Evolutionary conservation across 2,329 filamentous ascomycete species (phyloP), one percentile per base, ranked within the genome.

Genomic region (Stagonosporopsis tanaceti): DNA sequence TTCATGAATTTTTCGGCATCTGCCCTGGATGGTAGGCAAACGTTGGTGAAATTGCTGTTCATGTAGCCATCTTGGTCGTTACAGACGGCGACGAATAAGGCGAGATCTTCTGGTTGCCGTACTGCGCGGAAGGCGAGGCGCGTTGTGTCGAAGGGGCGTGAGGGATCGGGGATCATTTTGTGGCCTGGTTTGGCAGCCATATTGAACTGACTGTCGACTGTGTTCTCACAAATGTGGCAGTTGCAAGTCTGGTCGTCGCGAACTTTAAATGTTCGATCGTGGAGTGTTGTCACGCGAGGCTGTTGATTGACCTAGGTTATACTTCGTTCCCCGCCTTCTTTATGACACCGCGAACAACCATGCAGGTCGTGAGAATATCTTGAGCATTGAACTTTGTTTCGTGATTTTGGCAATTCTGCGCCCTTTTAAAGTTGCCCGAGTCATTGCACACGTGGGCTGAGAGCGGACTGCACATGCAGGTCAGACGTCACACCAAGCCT

Each of bases 71-170:
- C 27, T 9, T 53, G 47, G 58, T 74, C 71, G 47, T 61, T 56
- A 44, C 65, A 65, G 9, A 74, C 62, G 37, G 64, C 62, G 5
- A 46, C 27, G 64, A 71, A 74, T 47, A 71, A 51, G 3, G 60
- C 22, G n/a, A 63, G 55, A 54, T 74, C 70, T 20, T 58, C 44
- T 8, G 61, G 53, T 20, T 40, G 45, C 17, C 61, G 63, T n/a
- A 72, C 55, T 14, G 67, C 67, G 52, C 69, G 71, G 48, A 66
- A 69, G 48, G 60, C 47, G 6, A 73, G 69, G 32, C 67, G 66
- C 0, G 59, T 37, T 55, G 63, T 66, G 25, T 64, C 57, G 59
- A 68, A 71, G 20, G 66, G 68, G 17, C 65, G 57, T 17, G 45
- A 28, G 2, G 48, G 52, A 37, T 41, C 6, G 17, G 54, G 54